Evolutionary conservation across 2,329 filamentous ascomycete species (phyloP).

Genomic region (Acrocalymma vagum): DNA sequence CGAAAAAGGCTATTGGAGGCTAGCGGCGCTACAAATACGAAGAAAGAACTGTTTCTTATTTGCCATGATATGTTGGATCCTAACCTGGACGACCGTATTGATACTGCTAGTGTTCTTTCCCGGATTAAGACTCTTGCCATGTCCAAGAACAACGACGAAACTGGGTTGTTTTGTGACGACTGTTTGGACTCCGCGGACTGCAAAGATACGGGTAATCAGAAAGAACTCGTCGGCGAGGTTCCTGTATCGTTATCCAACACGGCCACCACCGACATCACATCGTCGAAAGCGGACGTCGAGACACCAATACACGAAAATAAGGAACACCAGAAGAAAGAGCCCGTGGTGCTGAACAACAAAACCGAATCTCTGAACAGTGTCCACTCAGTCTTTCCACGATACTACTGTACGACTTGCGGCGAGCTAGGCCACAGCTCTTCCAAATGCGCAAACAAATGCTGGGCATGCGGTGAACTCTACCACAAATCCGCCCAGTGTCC

Average conservation of each 20-base stretch:
- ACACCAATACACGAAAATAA: not conserved
- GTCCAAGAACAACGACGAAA: not conserved
- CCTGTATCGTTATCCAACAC: not conserved
- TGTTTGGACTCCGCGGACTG: not conserved
- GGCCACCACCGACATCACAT: not conserved
- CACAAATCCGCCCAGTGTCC: conserved; percentile 4
- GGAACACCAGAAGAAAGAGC: not conserved
- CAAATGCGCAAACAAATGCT: too few relatives aligned
- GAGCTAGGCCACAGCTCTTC: conserved; percentile 1
- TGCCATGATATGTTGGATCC: conserved; percentile 11
- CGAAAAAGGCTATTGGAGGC: too few relatives aligned
- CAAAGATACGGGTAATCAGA: not conserved
- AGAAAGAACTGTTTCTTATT: conserved; percentile 5
- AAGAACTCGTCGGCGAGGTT: not conserved
- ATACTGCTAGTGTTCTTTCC: conserved; percentile 2
- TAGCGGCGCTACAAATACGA: too few relatives aligned
- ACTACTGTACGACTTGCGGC: conserved; percentile 2
- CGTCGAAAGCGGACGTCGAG: not conserved
- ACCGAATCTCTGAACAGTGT: not conserved
- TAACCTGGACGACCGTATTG: conserved; percentile 1
- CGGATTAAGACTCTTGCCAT: not conserved
- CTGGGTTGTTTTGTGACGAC: conserved; percentile 4
- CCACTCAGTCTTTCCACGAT: too few relatives aligned
- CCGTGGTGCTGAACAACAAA: not conserved
- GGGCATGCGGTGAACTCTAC: too few relatives aligned